Evolutionary conservation across 495 filamentous ascomycete species (phyloP).

Genomic region (Platismatia glauca): DNA sequence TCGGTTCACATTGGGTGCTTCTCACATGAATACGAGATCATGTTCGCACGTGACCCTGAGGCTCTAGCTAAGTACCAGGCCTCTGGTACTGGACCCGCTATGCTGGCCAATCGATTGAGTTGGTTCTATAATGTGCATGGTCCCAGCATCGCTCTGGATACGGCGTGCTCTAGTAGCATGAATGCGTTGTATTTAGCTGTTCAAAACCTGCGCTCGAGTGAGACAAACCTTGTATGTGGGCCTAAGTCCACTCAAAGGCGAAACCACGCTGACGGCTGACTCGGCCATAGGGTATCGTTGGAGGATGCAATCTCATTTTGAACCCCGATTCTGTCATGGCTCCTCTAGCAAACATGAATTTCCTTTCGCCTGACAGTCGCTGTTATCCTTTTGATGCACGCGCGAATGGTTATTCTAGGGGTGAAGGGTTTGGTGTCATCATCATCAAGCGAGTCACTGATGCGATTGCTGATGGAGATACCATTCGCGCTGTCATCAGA

Average conservation of each 20-base stretch:
- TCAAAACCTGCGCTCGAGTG: too few relatives aligned
- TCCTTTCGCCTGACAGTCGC: conserved; percentile 29
- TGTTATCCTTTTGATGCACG: conserved; percentile 15
- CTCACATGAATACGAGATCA: not conserved
- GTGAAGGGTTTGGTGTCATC: conserved; percentile 38
- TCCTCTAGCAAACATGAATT: conserved; percentile 21
- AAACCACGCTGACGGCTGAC: too few relatives aligned
- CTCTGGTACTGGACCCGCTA: conserved; percentile 1
- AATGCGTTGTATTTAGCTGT: too few relatives aligned
- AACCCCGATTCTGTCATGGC: too few relatives aligned
- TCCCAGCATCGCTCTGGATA: conserved; percentile 30
- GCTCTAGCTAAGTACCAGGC: conserved; percentile 1
- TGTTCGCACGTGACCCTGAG: not conserved
- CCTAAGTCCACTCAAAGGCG: too few relatives aligned
- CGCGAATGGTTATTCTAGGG: conserved; percentile 38
- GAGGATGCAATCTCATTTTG: too few relatives aligned
- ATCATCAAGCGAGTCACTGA: conserved; percentile 34
- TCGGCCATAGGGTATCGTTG: too few relatives aligned
- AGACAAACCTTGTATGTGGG: too few relatives aligned
- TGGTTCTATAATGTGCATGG: conserved; percentile 37
- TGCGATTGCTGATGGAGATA: conserved; percentile 36
- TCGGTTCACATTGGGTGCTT: not conserved
- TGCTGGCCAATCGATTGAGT: conserved; percentile 35
- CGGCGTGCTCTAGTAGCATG: too few relatives aligned
- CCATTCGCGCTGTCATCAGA: conserved; percentile 31